Base-by-base conservation (phyloP, 2,329 filamentous ascomycete species). In the Mariannaea sp. region DNA sequence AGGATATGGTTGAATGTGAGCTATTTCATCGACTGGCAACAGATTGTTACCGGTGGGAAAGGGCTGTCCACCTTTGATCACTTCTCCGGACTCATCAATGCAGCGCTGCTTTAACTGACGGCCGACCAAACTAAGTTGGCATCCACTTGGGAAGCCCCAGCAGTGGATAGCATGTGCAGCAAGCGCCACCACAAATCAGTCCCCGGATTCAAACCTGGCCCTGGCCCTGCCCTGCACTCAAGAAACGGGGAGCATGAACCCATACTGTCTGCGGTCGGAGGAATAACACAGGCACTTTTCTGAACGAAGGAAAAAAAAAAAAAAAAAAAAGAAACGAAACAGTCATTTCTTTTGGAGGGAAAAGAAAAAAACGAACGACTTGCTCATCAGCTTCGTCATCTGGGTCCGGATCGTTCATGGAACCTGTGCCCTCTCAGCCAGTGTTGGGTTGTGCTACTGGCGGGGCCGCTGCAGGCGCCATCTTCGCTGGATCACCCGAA, bases 81-180 rank as follows among this genome's bases (percentile, higher is more conserved):
- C 56, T 54, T 62, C 47, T 56, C 53, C 53, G 22, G 64, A 64
- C 53, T 53, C 50, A 59, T 67, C 49, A 50, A 64, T 56, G 64
- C 55, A 58, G 61, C 47, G 62, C 60, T 66, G 56, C 58, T 66
- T 49, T 65, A 57, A 60, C 40, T 57, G 62, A 61, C 60, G 60
- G 57, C 57, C 61, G 67, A 61, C 60, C 49, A 56, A 61, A 65
- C 65, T 62, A 63, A 62, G 64, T 65, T 64, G 56, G 56, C 64
- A 65, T 67, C 65, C 65, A 67, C 65, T 59, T 54, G 60, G 60
- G 62, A 66, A 66, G 60, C 64, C 60, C 64, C 64, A 66, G 64
- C 60, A 64, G 64, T 63, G 64, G 60, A 60, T 62, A 65, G 56
- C 63, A 61, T 57, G 35, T 26, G 63, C 63, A 66, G 62, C 58